Evolutionary conservation across 495 filamentous ascomycete genomes (phyloP), one percentile per base, ranked within the genome.

Genomic region (Penicillium argentinense): DNA sequence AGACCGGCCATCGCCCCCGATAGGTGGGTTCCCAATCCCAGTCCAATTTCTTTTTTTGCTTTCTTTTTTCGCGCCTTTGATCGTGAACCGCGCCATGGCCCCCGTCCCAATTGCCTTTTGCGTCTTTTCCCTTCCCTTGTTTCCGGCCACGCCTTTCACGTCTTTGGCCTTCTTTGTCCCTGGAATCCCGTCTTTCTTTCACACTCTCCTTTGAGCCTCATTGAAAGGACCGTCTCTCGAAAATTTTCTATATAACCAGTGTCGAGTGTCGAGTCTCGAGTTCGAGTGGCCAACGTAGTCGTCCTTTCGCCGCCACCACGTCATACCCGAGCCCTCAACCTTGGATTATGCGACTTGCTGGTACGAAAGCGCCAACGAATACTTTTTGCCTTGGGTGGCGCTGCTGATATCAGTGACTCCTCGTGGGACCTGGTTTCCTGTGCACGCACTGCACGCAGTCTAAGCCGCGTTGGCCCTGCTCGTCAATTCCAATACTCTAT

Each of bases 251-350:
- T 38, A 54, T 33, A 47, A 39, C 37, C 41, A 17, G 3, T 25
- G n/a, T n/a, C n/a, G n/a, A n/a, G n/a, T n/a, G n/a, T n/a, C n/a
- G n/a, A n/a, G n/a, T n/a, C n/a, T 21, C 37, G 21, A 13, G 9
- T 42, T 42, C 16, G 13, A 18, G 24, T 11, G 9, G 4, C 24
- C 17, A 3, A 25, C 11, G 9, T 38, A 33, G 28, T 41, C 33
- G 33, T 41, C 28, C 40, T 41, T 45, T 42, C 37, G 21, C 37
- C 40, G 46, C 57, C 47, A 49, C 33, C 34, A 37, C 49, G 53
- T 60, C 53, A 60, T 57, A 46, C 37, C 48, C 41, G 37, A 43
- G 19, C 40, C 46, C 43, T 42, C 39, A 54, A 28, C 53, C 49
- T 53, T 57, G 56, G 56, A 47, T 53, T 26, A 39, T 51, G 53